Conservation (phyloP, 2,329 filamentous ascomycete genomes). For the Penicillium sp. region DNA sequence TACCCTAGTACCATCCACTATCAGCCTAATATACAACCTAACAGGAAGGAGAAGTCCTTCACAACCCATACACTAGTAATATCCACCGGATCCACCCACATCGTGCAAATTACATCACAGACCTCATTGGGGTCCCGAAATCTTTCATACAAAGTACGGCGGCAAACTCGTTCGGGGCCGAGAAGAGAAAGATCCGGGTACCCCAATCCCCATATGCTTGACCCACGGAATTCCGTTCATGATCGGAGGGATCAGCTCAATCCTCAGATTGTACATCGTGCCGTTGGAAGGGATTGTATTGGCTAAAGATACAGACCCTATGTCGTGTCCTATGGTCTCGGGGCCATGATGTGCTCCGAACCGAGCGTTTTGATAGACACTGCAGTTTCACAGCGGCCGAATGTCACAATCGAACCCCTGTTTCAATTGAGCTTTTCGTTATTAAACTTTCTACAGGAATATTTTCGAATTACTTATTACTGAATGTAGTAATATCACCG, state of each 20-base stretch:
- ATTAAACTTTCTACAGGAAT: neutral
- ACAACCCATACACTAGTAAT: neutral
- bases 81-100: neutral
- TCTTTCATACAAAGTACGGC: neutral
- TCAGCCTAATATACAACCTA: neutral
- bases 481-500: neutral
- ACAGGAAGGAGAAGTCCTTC: neutral
- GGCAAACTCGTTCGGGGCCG: neutral
- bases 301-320: neutral
- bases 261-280: neutral
- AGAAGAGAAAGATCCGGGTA: neutral
- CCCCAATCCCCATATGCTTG: neutral
- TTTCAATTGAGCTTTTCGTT: neutral
- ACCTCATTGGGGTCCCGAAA: neutral
- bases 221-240: neutral
- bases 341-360: neutral
- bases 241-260: neutral
- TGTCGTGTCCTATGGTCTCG: no score
- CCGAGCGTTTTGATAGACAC: neutral
- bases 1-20: neutral
- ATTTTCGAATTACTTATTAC: neutral
- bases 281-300: neutral
- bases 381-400: neutral
- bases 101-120: neutral
- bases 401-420: neutral